Conservation (phyloP, 1,284 basidiomycete species). For the Fistulinella staudtii region DNA sequence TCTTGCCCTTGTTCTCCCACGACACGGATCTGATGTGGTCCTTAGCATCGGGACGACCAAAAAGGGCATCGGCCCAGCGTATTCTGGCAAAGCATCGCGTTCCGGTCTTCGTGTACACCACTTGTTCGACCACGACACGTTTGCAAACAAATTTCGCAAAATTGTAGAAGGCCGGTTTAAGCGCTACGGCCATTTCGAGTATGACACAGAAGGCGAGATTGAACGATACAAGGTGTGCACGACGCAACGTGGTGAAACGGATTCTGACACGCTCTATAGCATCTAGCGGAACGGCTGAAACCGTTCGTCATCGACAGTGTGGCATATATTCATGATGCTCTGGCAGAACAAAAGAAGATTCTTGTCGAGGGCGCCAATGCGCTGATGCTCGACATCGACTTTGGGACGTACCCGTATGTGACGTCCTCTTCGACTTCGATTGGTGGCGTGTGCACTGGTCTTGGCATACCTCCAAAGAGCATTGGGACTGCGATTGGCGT, state of each 20-base stretch:
- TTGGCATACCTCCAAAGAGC: constrained; percentile 88
- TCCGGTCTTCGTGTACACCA: constrained; percentile 96
- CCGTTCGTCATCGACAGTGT: constrained; percentile 92
- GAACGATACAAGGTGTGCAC: constrained; percentile 75
- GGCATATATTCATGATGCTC: constrained; percentile 79
- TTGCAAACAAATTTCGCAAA: constrained; percentile 91
- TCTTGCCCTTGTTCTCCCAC: neutral
- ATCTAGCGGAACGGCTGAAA: constrained; percentile 78
- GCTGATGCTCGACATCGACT: constrained; percentile 97
- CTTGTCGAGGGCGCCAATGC: constrained; percentile 98
- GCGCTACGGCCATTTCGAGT: constrained; percentile 97
- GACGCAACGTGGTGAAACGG: neutral
- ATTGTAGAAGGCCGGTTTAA: constrained; percentile 97
- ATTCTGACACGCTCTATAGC: constrained; percentile 39
- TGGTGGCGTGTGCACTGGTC: constrained; percentile 93
- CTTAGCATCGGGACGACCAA: constrained; percentile 93
- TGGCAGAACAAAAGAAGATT: constrained; percentile 73
- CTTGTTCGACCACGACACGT: constrained; percentile 85
- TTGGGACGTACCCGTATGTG: constrained; percentile 96
- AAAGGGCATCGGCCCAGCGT: constrained; percentile 97
- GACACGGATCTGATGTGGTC: too few species aligned
- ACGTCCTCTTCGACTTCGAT: constrained; percentile 92
- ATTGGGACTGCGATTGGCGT: constrained; percentile 90
- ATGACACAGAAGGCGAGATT: constrained; percentile 97
- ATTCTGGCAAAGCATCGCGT: constrained; percentile 95